Evolutionary conservation across 805 yeast genomes (phyloP).

Genomic region (Metschnikowia matae): DNA sequence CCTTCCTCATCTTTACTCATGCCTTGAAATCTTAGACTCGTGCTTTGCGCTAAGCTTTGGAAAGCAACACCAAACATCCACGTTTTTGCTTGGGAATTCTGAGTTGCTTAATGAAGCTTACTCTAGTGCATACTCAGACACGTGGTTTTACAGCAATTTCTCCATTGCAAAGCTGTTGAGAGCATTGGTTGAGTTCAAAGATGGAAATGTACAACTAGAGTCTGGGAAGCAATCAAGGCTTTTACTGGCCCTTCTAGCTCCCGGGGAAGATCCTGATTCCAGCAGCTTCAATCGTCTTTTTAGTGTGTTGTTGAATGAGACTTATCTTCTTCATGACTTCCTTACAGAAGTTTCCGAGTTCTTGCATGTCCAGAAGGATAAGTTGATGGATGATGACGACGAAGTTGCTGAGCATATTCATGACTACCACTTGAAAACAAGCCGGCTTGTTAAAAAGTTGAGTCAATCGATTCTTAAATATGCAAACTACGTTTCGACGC

Average conservation of each 20-base stretch:
- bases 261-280: not conserved
- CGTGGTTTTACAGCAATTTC: slow-evolving; percentile 5
- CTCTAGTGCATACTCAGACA: not conserved
- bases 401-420: slow-evolving; percentile 24
- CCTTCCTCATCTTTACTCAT: slow-evolving; percentile 44
- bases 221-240: not conserved
- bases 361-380: slow-evolving; percentile 3
- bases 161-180: slow-evolving; percentile 6
- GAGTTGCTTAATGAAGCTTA: not conserved
- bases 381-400: slow-evolving; percentile 14
- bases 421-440: slow-evolving; percentile 39
- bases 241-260: not conserved
- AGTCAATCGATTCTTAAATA: slow-evolving; percentile 26
- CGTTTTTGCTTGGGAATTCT: not conserved
- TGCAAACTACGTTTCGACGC: slow-evolving; percentile 28
- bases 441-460: slow-evolving; percentile 35
- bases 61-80: slow-evolving; percentile 22
- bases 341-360: slow-evolving; percentile 29
- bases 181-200: slow-evolving; percentile 3
- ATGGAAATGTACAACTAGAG: not conserved
- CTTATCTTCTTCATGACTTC: slow-evolving; percentile 34
- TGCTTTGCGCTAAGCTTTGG: slow-evolving; percentile 53
- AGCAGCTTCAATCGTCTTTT: slow-evolving; percentile 8
- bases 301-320: slow-evolving; percentile 26
- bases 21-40: slow-evolving; percentile 47